phyloP scores from a whole-genome alignment of 2,329 filamentous ascomycete genomes.

The Aspergillus melleus region DNA sequence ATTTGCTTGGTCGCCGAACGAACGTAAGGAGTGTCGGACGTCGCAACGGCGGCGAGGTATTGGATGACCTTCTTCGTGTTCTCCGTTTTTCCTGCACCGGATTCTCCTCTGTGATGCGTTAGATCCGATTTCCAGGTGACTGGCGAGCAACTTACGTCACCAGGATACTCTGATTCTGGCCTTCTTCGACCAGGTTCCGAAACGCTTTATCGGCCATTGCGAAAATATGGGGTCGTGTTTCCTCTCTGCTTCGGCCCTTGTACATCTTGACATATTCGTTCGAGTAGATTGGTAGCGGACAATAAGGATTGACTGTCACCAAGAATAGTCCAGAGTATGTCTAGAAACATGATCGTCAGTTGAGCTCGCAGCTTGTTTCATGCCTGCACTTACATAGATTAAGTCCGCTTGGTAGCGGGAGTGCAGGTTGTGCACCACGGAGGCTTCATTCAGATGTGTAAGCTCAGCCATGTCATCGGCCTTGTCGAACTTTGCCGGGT shows the following conservation, averaged over 20 bases:
- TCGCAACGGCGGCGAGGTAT: conserved; percentile 91
- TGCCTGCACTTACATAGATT: conserved; percentile 64
- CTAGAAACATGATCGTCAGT: conserved; percentile 39
- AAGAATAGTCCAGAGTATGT: conserved; percentile 97
- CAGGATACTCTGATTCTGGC: conserved; percentile 93
- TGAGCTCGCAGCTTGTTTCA: not conserved
- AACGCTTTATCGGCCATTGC: conserved; percentile 98
- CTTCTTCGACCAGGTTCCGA: conserved; percentile 90
- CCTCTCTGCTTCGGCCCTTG: conserved; percentile 83
- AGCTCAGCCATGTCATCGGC: conserved; percentile 99
- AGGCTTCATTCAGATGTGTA: conserved; percentile 95
- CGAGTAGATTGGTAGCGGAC: conserved; percentile 88
- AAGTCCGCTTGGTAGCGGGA: conserved; percentile 93
- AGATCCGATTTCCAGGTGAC: not conserved
- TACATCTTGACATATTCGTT: conserved; percentile 99
- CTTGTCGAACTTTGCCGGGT: conserved; percentile 99
- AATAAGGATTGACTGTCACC: conserved; percentile 97
- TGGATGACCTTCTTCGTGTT: conserved; percentile 99
- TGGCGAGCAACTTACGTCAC: conserved; percentile 64
- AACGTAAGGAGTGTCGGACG: conserved; percentile 68
- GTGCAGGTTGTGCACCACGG: conserved; percentile 94
- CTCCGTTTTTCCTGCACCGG: conserved; percentile 95
- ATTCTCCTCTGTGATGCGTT: conserved; percentile 66
- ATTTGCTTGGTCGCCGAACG: conserved; percentile 65
- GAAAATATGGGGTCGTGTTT: conserved; percentile 96